These are phyloP conservation scores for Leccinum truebloodii DNA, from an alignment of 768 basidiomycete genomes.

Conservation along the genomic window DNA sequence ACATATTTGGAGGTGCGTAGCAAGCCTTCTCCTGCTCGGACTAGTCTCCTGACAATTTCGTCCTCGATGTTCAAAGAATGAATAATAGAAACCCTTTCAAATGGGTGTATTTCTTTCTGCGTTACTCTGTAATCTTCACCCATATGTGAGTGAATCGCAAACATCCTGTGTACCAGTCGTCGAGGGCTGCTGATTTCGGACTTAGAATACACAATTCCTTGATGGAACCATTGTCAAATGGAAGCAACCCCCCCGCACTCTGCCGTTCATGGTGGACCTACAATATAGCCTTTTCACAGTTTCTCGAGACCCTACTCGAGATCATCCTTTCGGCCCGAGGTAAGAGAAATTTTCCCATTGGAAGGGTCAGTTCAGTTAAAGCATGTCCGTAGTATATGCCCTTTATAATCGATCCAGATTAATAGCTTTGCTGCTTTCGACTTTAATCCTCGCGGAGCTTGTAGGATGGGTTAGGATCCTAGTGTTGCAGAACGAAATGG, in stretches of 20 bases:
- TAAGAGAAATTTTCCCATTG: not conserved
- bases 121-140: constrained; percentile 22
- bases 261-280: constrained; percentile 18
- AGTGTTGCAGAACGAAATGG: not conserved
- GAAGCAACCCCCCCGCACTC: constrained; percentile 9
- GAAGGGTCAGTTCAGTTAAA: not conserved
- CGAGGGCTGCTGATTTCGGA: not conserved
- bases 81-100: constrained; percentile 23
- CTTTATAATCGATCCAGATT: constrained; percentile 20
- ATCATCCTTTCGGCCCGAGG: constrained; percentile 19
- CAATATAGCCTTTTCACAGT: constrained; percentile 1
- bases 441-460: constrained; percentile 9
- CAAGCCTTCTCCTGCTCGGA: not conserved
- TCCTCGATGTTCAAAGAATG: constrained; percentile 21
- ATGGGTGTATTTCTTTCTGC: constrained; percentile 34
- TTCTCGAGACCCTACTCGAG: constrained; percentile 15
- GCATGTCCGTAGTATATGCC: constrained; percentile 14
- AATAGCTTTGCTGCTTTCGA: constrained; percentile 8
- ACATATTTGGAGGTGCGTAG: constrained; percentile 19
- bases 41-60: not conserved
- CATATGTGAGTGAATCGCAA: constrained; percentile 20
- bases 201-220: constrained; percentile 19
- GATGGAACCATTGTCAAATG: constrained; percentile 9
- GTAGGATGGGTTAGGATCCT: constrained; percentile 7
- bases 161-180: not conserved